phyloP scores from a whole-genome alignment of 495 filamentous ascomycete genomes.

The Penicillium herquei region DNA sequence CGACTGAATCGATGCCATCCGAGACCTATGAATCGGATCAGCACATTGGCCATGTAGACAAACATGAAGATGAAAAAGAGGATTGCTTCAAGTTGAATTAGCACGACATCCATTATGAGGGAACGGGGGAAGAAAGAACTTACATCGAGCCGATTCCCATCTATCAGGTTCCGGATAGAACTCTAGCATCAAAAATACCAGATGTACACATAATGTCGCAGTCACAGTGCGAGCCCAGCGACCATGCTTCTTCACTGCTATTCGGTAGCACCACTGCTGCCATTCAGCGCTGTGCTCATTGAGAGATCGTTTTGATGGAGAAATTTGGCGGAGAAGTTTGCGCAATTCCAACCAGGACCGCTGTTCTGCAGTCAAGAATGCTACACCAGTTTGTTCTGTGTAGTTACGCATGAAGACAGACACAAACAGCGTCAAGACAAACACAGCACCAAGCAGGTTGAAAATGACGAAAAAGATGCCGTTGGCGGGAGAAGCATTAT shows the following conservation, averaged over 20 bases:
- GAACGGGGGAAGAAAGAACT: slow-evolving; percentile 10
- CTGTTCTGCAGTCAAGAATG: slow-evolving; percentile 94
- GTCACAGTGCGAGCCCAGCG: slow-evolving; percentile 87
- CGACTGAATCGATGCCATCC: slow-evolving; percentile 90
- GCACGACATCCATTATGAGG: slow-evolving; percentile 5
- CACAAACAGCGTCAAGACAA: slow-evolving; percentile 96
- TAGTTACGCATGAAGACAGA: slow-evolving; percentile 99
- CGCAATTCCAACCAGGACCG: slow-evolving; percentile 94
- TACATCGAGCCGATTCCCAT: slow-evolving; percentile 66
- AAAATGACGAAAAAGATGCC: slow-evolving; percentile 93
- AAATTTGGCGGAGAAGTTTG: slow-evolving; percentile 89
- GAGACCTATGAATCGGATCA: slow-evolving; percentile 81
- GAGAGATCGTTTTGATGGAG: slow-evolving; percentile 83
- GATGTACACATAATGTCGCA: slow-evolving; percentile 72
- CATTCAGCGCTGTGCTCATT: slow-evolving; percentile 69
- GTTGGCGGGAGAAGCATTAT: slow-evolving; percentile 72
- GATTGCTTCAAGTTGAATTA: slow-evolving; percentile 41
- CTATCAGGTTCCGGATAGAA: slow-evolving; percentile 67
- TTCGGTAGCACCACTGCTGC: slow-evolving; percentile 91
- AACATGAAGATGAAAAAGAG: slow-evolving; percentile 83
- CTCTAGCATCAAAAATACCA: slow-evolving; percentile 80
- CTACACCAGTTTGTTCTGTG: slow-evolving; percentile 97
- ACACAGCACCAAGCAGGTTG: slow-evolving; percentile 95
- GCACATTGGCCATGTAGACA: slow-evolving; percentile 80
- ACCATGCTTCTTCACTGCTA: slow-evolving; percentile 91